Base-by-base conservation (phyloP, 2,329 filamentous ascomycete species). In the Cladosporium oxysporum region DNA sequence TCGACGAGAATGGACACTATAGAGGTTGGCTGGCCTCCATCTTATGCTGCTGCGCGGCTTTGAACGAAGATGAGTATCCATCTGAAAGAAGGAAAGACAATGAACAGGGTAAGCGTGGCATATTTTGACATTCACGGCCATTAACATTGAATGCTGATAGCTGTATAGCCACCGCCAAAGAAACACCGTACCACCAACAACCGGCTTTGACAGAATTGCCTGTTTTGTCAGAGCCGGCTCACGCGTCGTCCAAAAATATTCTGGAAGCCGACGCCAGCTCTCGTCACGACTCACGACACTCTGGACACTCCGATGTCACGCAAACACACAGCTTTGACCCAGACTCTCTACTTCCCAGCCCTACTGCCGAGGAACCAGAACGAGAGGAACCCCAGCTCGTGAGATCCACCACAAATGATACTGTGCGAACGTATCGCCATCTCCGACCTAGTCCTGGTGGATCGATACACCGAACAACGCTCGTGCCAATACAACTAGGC, bases 11-110 rank as follows among this genome's bases (percentile, higher is more conserved):
- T 70, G 58, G 59, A 11, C 70, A 71, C 55, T 71, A 70, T 60
- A 68, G 68, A 69, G 70, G 73, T 69, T 75, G 73, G 74, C 73
- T 75, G 74, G 74, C 74, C 73, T 69, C 73, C 70, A 71, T 76
- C 59, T 66, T 76, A 31, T 75, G 74, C 69, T 76, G 73, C 71
- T 74, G 72, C 57, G 71, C 71, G 57, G 72, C 72, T 31, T 66
- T 75, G 14, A 69, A 65, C 23, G 73, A 75, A 35, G 74, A 76
- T 44, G 74, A 75, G 60, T 63, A 69, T 58, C 69, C 70, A 2
- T 58, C 58, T 2, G 58, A 66, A 28, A 53, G 64, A 12, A 72
- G 72, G 47, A 72, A 65, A 53, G 57, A 62, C 10, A 60, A 58
- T 18, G 62, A 65, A 26, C 52, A 55, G 59, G 28, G 71, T 73